Percentiles rank a stretch among this genome's conserved stretches.
Evolutionary conservation across 2,329 filamentous ascomycete genomes (phyloP).

Genomic region (Ophioceras dolichostomum): DNA sequence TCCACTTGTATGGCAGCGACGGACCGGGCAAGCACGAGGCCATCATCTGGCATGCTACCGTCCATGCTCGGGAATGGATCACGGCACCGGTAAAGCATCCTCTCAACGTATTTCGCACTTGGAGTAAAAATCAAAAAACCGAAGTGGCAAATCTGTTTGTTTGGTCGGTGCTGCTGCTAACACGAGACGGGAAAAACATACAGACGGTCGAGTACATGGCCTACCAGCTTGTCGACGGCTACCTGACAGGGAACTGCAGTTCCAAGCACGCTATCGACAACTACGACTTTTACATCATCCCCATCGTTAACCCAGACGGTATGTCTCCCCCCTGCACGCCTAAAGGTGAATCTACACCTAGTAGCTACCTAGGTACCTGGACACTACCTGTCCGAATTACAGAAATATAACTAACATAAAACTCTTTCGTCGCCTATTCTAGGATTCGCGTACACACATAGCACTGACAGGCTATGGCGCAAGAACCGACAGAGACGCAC

Average conservation of each 20-base stretch:
- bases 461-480: conserved; percentile 45
- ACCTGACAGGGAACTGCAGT: conserved; percentile 20
- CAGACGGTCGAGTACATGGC: conserved; percentile 39
- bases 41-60: conserved; percentile 42
- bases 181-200: not conserved
- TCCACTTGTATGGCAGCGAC: conserved; percentile 37
- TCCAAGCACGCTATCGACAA: conserved; percentile 36
- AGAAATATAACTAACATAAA: too few relatives aligned
- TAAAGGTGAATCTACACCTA: too few relatives aligned
- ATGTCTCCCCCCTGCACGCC: conserved; percentile 5
- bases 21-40: conserved; percentile 32
- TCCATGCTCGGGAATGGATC: conserved; percentile 51
- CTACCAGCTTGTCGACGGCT: conserved; percentile 33
- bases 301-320: conserved; percentile 49
- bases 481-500: conserved; percentile 39
- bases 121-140: too few relatives aligned
- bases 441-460: conserved; percentile 48
- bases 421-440: too few relatives aligned
- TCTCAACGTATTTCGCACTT: too few relatives aligned
- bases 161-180: not conserved
- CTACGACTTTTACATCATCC: conserved; percentile 55
- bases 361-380: too few relatives aligned
- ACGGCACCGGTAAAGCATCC: conserved; percentile 44
- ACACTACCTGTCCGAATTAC: too few relatives aligned
- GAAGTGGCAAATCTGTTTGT: too few relatives aligned